These are phyloP conservation scores for Penicillium cosmopolitanum DNA, from an alignment of 495 filamentous ascomycete species.

Conservation along the genomic window DNA sequence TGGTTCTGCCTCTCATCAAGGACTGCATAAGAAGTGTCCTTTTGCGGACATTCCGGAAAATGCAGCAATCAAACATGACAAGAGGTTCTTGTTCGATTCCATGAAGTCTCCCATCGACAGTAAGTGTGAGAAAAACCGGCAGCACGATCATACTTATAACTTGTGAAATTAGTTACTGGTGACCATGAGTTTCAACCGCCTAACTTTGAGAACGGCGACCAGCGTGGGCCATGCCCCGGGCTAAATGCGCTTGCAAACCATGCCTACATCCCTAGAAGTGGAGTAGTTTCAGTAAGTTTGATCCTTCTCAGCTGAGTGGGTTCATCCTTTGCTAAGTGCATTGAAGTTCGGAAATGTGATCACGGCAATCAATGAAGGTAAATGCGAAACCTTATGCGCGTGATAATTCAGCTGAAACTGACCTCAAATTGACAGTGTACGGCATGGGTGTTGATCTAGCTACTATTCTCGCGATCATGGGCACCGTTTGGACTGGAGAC, in stretches of 20 bases:
- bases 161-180: constrained; percentile 33
- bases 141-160: background rate
- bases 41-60: constrained; percentile 20
- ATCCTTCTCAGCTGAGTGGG: constrained; percentile 1
- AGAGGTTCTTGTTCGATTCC: constrained; percentile 31
- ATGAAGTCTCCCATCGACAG: constrained; percentile 34
- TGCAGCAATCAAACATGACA: constrained; percentile 14
- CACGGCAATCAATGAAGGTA: constrained; percentile 37
- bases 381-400: background rate
- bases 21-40: constrained; percentile 32
- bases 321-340: constrained; percentile 32
- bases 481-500: constrained; percentile 55
- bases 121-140: constrained; percentile 11
- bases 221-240: constrained; percentile 54
- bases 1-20: constrained; percentile 6
- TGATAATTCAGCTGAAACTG: background rate
- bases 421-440: constrained; percentile 33
- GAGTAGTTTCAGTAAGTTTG: constrained; percentile 42
- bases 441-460: constrained; percentile 57
- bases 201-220: constrained; percentile 38
- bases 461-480: constrained; percentile 53
- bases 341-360: constrained; percentile 30
- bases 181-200: constrained; percentile 44
- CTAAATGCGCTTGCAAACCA: constrained; percentile 59
- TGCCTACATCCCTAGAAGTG: constrained; percentile 57